These are phyloP conservation scores for Gonium pectorale DNA, from an alignment of 139 green algal species.

Conservation along the genomic window DNA sequence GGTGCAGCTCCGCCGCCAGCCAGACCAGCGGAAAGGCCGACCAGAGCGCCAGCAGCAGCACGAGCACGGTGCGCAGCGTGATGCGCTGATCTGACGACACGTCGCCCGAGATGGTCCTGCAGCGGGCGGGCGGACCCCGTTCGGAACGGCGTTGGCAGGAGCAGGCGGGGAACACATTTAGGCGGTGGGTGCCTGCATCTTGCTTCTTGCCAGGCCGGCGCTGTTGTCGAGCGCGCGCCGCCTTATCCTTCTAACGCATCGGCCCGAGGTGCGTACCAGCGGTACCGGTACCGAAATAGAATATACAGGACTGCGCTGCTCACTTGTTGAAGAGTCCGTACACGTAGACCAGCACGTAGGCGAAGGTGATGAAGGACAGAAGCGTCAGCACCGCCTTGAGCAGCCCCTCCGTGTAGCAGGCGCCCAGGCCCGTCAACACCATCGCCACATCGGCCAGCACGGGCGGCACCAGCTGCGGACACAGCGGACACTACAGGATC, in stretches of 20 bases:
- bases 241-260: too few species aligned
- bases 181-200: too few species aligned
- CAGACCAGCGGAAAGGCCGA: constrained; percentile 59
- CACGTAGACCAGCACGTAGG: constrained; percentile 43
- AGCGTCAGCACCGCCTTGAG: not conserved
- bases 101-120: constrained; percentile 22
- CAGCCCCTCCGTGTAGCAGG: constrained; percentile 29
- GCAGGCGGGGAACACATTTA: too few species aligned
- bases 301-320: too few species aligned
- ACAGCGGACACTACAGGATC: too few species aligned
- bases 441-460: constrained; percentile 55
- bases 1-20: constrained; percentile 31
- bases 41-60: constrained; percentile 59
- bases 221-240: too few species aligned
- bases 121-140: too few species aligned
- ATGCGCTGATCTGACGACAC: not conserved
- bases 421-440: constrained; percentile 54
- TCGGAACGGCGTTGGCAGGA: too few species aligned
- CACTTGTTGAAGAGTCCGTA: constrained; percentile 46
- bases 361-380: constrained; percentile 53
- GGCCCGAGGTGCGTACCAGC: too few species aligned
- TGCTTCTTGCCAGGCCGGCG: too few species aligned
- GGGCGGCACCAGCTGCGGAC: constrained; percentile 20
- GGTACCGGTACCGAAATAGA: not conserved
- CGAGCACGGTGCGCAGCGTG: constrained; percentile 36